These are phyloP conservation scores for Ogataea methanolica DNA, from an alignment of 805 yeast species.

Conservation along the genomic window DNA sequence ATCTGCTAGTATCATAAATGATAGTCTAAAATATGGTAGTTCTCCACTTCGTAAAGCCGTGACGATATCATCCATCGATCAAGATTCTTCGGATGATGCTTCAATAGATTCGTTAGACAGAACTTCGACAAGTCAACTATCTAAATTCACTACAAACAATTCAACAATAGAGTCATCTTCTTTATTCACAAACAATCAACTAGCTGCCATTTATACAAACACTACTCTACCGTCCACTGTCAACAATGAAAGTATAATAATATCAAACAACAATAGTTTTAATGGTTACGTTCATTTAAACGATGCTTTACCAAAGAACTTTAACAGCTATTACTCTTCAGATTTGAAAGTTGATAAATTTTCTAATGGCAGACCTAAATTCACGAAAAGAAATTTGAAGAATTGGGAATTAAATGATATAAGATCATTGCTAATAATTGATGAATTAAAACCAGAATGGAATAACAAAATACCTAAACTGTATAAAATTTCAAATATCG, in stretches of 20 bases:
- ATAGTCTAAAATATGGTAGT: constrained; percentile 25
- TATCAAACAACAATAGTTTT: background rate
- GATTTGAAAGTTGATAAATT: constrained; percentile 47
- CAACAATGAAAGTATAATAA: background rate
- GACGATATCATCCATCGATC: constrained; percentile 17
- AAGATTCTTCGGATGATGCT: constrained; percentile 20
- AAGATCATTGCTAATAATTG: constrained; percentile 57
- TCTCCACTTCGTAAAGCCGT: constrained; percentile 29
- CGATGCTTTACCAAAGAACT: constrained; percentile 50
- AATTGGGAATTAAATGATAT: constrained; percentile 74
- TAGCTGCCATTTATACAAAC: constrained; percentile 26
- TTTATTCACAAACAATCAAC: constrained; percentile 18
- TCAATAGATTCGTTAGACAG: constrained; percentile 20
- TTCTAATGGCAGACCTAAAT: constrained; percentile 56
- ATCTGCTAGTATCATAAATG: background rate
- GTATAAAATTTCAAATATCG: constrained; percentile 27
- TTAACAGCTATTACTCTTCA: constrained; percentile 52
- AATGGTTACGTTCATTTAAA: constrained; percentile 30
- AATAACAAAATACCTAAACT: constrained; percentile 44
- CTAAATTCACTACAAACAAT: constrained; percentile 8
- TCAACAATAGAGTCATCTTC: constrained; percentile 21
- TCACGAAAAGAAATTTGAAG: constrained; percentile 55
- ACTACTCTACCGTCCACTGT: constrained; percentile 18
- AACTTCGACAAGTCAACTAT: background rate
- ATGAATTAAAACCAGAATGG: constrained; percentile 52